These are phyloP conservation scores for Diaporthe sp. DNA, from an alignment of 2,329 filamentous ascomycete genomes.

Conservation along the genomic window DNA sequence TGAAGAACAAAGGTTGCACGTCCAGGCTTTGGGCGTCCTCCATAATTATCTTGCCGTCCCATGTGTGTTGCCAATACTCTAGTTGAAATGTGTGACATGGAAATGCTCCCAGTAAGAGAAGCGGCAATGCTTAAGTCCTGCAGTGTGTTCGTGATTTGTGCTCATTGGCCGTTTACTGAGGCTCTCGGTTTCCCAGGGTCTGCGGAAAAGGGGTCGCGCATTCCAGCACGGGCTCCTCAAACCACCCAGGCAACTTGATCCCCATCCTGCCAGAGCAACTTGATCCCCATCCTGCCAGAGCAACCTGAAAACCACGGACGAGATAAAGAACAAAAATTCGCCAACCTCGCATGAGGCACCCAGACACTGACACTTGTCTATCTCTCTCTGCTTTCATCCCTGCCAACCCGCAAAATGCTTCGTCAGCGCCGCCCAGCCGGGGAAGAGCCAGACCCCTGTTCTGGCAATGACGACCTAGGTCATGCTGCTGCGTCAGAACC, in stretches of 20 bases:
- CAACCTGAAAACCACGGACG: background rate
- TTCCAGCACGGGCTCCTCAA: slow-evolving; percentile 17
- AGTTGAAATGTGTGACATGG: background rate
- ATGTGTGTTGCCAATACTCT: background rate
- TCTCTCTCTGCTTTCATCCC: slow-evolving; percentile 26
- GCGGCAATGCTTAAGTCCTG: too few species aligned
- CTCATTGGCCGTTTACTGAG: background rate
- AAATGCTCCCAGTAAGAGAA: background rate
- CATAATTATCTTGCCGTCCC: background rate
- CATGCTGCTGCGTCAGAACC: slow-evolving; percentile 18
- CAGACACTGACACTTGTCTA: background rate
- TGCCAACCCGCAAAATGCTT: slow-evolving; percentile 41
- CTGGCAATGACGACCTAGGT: slow-evolving; percentile 28
- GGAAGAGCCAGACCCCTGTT: slow-evolving; percentile 39
- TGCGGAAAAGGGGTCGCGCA: background rate
- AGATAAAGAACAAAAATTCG: background rate
- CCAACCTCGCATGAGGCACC: background rate
- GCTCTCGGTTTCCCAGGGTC: background rate
- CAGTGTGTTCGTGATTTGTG: background rate
- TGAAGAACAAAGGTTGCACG: slow-evolving; percentile 6
- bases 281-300: background rate
- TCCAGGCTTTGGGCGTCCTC: background rate
- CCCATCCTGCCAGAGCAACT: background rate
- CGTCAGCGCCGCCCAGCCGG: slow-evolving; percentile 44
- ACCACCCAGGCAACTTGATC: background rate